phyloP scores from a whole-genome alignment of 768 basidiomycete species.

The Amanita muscaria region DNA sequence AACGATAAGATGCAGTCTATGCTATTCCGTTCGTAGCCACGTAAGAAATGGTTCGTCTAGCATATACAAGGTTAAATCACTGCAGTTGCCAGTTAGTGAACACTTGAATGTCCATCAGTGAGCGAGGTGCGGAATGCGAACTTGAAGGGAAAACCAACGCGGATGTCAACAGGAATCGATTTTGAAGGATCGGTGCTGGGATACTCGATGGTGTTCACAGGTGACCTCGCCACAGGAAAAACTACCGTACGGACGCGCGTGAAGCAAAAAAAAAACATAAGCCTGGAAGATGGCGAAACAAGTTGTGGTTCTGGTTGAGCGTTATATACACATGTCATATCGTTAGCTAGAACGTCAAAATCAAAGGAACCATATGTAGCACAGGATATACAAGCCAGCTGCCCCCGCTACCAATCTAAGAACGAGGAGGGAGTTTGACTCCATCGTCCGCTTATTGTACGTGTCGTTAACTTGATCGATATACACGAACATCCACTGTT shows the following conservation, averaged over 20 bases:
- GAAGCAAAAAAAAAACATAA: too few species aligned
- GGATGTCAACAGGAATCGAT: slow-evolving; percentile 32
- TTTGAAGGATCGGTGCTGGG: slow-evolving; percentile 25
- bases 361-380: slow-evolving; percentile 23
- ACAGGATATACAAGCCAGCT: slow-evolving; percentile 22
- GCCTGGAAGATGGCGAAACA: too few species aligned
- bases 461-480: slow-evolving; percentile 27
- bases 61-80: slow-evolving; percentile 22
- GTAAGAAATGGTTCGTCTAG: slow-evolving; percentile 15
- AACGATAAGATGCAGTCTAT: slow-evolving; percentile 35
- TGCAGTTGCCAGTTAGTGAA: slow-evolving; percentile 43
- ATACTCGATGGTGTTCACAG: too few species aligned
- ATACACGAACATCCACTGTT: slow-evolving; percentile 28
- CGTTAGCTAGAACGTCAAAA: too few species aligned
- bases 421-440: slow-evolving; percentile 25
- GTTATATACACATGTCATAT: too few species aligned
- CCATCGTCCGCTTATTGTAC: slow-evolving; percentile 32
- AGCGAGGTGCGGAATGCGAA: slow-evolving; percentile 49
- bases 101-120: slow-evolving; percentile 45
- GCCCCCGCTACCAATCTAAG: slow-evolving; percentile 23
- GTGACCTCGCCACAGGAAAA: too few species aligned
- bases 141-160: slow-evolving; percentile 28
- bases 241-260: too few species aligned
- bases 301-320: too few species aligned
- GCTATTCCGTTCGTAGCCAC: slow-evolving; percentile 34